Evolutionary conservation across 2,329 filamentous ascomycete genomes (phyloP).

Genomic region (Colletotrichum navitas): DNA sequence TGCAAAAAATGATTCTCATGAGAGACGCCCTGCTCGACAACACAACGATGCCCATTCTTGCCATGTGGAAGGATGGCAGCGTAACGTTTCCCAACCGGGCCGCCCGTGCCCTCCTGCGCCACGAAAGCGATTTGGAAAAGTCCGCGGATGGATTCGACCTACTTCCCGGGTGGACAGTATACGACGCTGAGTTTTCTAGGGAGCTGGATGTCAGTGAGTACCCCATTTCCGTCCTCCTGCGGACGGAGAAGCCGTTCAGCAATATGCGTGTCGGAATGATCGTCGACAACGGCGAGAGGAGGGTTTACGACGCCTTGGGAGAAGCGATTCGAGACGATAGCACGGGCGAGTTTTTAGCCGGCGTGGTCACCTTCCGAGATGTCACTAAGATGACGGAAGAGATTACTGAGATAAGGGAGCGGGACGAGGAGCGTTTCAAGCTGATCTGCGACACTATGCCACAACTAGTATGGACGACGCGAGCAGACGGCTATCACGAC

Average conservation of each 20-base stretch:
- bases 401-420: conserved; percentile 76
- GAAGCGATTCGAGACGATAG: conserved; percentile 75
- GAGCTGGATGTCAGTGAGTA: conserved; percentile 70
- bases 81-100: conserved; percentile 81
- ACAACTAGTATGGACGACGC: conserved; percentile 81
- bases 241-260: conserved; percentile 70
- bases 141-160: conserved; percentile 66
- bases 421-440: conserved; percentile 80
- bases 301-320: conserved; percentile 75
- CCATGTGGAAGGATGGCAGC: conserved; percentile 85
- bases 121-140: conserved; percentile 55
- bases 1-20: conserved; percentile 80
- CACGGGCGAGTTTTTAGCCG: conserved; percentile 79
- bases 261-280: conserved; percentile 74
- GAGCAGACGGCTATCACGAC: conserved; percentile 73
- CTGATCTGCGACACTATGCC: conserved; percentile 81
- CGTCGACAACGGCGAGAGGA: conserved; percentile 62
- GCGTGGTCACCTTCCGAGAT: conserved; percentile 78
- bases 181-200: conserved; percentile 74
- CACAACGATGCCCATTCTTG: conserved; percentile 79
- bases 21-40: conserved; percentile 84
- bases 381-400: conserved; percentile 77
- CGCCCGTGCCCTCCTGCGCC: conserved; percentile 64
- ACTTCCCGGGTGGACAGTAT: conserved; percentile 71
- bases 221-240: conserved; percentile 74